Percentiles rank a stretch among this genome's conserved stretches.
Evolutionary conservation across 2,329 filamentous ascomycete species (phyloP).

Genomic region (Chrysoporthe deuterocubensis): DNA sequence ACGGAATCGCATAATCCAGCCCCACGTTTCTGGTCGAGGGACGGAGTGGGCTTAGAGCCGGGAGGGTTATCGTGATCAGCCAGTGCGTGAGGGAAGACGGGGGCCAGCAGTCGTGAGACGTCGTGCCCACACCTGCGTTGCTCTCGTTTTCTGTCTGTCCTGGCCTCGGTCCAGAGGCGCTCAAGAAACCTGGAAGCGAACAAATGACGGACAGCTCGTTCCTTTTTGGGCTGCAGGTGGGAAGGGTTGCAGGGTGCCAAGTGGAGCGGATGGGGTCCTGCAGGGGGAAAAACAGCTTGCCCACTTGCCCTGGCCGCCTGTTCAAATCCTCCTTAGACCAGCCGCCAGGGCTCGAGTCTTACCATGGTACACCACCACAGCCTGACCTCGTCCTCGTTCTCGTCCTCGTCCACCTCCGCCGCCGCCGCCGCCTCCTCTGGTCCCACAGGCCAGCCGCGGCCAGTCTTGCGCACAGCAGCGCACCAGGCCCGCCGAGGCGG

Average conservation of each 20-base stretch:
- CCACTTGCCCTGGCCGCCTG: not conserved
- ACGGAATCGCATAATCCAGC: constrained; percentile 1
- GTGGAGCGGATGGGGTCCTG: constrained; percentile 20
- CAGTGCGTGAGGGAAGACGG: not conserved
- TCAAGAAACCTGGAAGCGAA: not conserved
- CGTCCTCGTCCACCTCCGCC: no score
- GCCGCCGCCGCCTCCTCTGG: not conserved
- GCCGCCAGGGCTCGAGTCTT: not conserved
- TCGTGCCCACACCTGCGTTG: not conserved
- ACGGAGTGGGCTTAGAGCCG: not conserved
- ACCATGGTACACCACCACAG: not conserved
- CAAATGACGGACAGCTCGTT: constrained; percentile 5
- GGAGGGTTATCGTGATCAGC: not conserved
- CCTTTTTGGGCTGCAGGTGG: constrained; percentile 17
- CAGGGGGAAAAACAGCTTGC: constrained; percentile 1
- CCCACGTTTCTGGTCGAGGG: not conserved
- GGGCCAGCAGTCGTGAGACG: not conserved
- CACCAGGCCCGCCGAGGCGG: not conserved
- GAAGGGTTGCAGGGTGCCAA: not conserved
- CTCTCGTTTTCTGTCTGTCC: no score
- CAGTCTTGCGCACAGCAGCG: not conserved
- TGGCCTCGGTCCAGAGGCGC: not conserved
- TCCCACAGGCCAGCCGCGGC: not conserved
- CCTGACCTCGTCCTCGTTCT: no score
- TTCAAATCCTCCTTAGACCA: not conserved